Percentiles rank a stretch among this genome's conserved stretches.
These are phyloP conservation scores for Trichoderma gracile DNA, from an alignment of 2,329 filamentous ascomycete species.

Conservation along the genomic window DNA sequence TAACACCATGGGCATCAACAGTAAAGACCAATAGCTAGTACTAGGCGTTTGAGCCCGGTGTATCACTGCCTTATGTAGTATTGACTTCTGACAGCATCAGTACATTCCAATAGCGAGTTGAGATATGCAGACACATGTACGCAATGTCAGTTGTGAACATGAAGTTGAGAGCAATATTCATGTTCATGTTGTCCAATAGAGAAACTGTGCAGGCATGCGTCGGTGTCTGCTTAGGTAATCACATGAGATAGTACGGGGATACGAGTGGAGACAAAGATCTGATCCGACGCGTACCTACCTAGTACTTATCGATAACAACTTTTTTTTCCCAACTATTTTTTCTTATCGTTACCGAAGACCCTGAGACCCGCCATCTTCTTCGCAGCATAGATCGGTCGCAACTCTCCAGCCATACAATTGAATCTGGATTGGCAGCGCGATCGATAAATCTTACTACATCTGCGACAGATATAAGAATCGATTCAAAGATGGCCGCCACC, in stretches of 20 bases:
- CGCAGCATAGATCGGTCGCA: slow-evolving; percentile 2
- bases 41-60: too few species aligned
- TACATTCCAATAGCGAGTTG: too few species aligned
- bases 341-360: background rate
- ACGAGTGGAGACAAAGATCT: background rate
- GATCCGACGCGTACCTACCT: too few species aligned
- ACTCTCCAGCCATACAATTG: background rate
- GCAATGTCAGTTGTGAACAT: too few species aligned
- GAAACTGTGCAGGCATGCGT: too few species aligned
- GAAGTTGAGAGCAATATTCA: too few species aligned
- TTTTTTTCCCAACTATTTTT: slow-evolving; percentile 18
- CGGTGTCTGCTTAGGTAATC: background rate
- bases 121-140: too few species aligned
- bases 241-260: background rate
- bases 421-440: background rate
- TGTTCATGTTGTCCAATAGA: too few species aligned
- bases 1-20: too few species aligned
- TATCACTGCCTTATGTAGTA: too few species aligned
- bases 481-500: slow-evolving; percentile 42
- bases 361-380: slow-evolving; percentile 11
- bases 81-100: too few species aligned
- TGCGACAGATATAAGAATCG: background rate
- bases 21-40: too few species aligned
- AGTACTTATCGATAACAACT: slow-evolving; percentile 20
- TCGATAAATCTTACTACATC: background rate